A percentile compares a stretch with the other conserved stretches of the same genome.
Evolutionary conservation across 208 protist species (phyloP).

Genomic region (Leishmania martiniquensis): DNA sequence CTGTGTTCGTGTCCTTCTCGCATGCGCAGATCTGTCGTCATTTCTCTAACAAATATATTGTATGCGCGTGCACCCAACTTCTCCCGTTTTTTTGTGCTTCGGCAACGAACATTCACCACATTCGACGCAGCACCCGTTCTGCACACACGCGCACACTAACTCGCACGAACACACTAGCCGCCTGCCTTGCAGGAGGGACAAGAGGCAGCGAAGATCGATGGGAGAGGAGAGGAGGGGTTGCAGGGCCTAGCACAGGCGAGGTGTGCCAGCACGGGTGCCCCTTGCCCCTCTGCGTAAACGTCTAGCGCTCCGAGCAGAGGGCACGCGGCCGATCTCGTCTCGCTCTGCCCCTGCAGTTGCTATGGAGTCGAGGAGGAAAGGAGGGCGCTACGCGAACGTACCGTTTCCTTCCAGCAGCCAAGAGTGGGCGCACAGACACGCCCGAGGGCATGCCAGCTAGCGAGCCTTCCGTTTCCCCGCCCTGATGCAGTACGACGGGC

Average conservation of each 20-base stretch:
- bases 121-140: not conserved
- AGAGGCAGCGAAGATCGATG: not conserved
- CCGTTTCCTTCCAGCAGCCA: too few relatives aligned
- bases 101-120: not conserved
- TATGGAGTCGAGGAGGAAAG: not conserved
- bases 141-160: too few relatives aligned
- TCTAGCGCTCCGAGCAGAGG: too few relatives aligned
- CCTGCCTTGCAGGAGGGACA: not conserved
- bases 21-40: too few relatives aligned
- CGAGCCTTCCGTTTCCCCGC: too few relatives aligned
- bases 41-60: conserved; percentile 30
- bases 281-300: too few relatives aligned
- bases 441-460: too few relatives aligned
- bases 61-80: not conserved
- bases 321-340: not conserved
- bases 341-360: not conserved
- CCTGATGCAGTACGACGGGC: too few relatives aligned
- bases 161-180: too few relatives aligned
- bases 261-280: not conserved
- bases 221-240: not conserved
- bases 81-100: not conserved
- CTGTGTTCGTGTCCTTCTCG: too few relatives aligned
- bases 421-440: too few relatives aligned
- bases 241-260: not conserved
- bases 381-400: too few relatives aligned